phyloP scores from a whole-genome alignment of 371 early-diverging fungal genomes.

The Mortierella sp. region DNA sequence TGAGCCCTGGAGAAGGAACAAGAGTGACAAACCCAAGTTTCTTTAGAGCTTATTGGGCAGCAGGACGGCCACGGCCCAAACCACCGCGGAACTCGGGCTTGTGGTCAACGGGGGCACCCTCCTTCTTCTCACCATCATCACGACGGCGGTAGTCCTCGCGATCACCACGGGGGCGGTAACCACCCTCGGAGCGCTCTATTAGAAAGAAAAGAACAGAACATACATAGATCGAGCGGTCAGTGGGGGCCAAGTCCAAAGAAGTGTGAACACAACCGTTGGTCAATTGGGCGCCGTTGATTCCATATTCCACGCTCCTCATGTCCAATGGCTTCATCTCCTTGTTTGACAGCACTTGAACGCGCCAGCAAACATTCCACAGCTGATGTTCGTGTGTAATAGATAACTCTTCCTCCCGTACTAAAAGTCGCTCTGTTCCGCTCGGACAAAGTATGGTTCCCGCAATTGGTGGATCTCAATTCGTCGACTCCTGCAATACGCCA shows the following conservation, averaged over 20 bases:
- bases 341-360: no score
- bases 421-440: no score
- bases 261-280: no score
- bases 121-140: constrained; percentile 84
- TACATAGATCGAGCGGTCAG: not conserved
- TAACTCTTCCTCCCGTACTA: no score
- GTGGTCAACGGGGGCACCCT: constrained; percentile 92
- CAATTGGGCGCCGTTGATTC: no score
- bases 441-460: no score
- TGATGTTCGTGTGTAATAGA: no score
- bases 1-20: not conserved
- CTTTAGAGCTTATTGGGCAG: constrained; percentile 49
- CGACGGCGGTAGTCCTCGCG: constrained; percentile 90
- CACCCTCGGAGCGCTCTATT: constrained; percentile 60
- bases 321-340: no score
- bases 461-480: no score
- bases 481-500: no score
- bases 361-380: no score
- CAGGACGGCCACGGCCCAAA: constrained; percentile 71
- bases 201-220: not conserved
- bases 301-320: no score
- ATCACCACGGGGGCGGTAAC: constrained; percentile 76
- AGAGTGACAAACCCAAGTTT: constrained; percentile 10
- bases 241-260: not conserved
- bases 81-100: constrained; percentile 95